Conservation (phyloP, 805 yeast species). For the Komagataella kurtzmanii region DNA sequence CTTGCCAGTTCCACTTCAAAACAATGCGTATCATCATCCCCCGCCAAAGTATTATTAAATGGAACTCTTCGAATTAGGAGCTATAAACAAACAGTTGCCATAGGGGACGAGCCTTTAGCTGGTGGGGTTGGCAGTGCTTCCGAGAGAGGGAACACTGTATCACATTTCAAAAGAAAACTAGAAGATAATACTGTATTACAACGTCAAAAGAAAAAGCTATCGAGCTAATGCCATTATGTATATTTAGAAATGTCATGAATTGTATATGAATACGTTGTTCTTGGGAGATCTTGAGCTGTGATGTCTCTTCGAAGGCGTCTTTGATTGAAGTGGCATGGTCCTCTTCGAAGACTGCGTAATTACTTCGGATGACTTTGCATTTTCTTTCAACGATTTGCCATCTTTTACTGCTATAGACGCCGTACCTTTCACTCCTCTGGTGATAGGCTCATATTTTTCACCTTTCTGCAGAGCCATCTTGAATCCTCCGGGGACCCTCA, state of each 20-base stretch:
- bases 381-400: not conserved
- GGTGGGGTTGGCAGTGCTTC: not conserved
- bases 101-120: conserved; percentile 25
- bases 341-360: not conserved
- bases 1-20: conserved; percentile 50
- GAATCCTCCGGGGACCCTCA: not conserved
- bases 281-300: not conserved
- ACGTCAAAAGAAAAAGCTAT: conserved; percentile 1
- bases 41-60: conserved; percentile 52
- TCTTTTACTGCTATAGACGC: not conserved
- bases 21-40: conserved; percentile 41
- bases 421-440: not conserved
- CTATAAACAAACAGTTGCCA: conserved; percentile 60
- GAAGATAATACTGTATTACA: not conserved
- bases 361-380: not conserved
- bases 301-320: not conserved
- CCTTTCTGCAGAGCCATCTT: not conserved
- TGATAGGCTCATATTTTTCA: not conserved
- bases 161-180: not conserved
- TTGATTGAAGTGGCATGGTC: not conserved
- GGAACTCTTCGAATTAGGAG: conserved; percentile 66
- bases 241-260: not conserved
- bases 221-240: not conserved
- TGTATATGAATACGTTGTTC: not conserved
- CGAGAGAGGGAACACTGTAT: not conserved